These are phyloP conservation scores for Henckelia pumila DNA, from an alignment of 257 asterid genomes.

Conservation along the genomic window DNA sequence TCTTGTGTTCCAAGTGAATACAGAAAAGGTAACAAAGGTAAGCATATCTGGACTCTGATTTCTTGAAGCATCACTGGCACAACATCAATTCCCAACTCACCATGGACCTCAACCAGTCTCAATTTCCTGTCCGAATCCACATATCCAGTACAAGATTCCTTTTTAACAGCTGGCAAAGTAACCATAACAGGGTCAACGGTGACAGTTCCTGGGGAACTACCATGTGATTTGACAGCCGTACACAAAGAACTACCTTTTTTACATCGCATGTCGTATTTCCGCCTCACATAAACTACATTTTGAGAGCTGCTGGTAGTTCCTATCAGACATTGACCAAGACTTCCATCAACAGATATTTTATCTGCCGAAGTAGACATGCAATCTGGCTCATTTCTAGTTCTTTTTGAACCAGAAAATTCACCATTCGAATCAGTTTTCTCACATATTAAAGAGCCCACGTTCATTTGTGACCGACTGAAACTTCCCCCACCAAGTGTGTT, in stretches of 20 bases:
- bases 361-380: constrained; percentile 37
- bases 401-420: constrained; percentile 31
- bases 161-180: constrained; percentile 24
- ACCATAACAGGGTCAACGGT: constrained; percentile 23
- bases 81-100: constrained; percentile 40
- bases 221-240: constrained; percentile 38
- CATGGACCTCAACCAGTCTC: constrained; percentile 48
- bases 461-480: constrained; percentile 29
- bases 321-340: constrained; percentile 30
- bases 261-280: constrained; percentile 43
- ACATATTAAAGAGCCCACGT: constrained; percentile 33
- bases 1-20: constrained; percentile 32
- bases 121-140: constrained; percentile 28
- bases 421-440: constrained; percentile 37
- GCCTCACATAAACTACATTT: constrained; percentile 67
- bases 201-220: constrained; percentile 26
- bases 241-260: constrained; percentile 30
- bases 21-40: constrained; percentile 40
- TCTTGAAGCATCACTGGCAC: constrained; percentile 36
- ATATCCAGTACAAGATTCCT: constrained; percentile 21
- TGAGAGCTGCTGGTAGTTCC: constrained; percentile 38
- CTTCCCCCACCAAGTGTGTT: constrained; percentile 31
- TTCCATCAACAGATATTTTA: constrained; percentile 32
- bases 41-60: constrained; percentile 42
- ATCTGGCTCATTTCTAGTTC: constrained; percentile 30